Evolutionary conservation across 1,284 basidiomycete genomes (phyloP).

Genomic region (Ceratobasidium sp.): DNA sequence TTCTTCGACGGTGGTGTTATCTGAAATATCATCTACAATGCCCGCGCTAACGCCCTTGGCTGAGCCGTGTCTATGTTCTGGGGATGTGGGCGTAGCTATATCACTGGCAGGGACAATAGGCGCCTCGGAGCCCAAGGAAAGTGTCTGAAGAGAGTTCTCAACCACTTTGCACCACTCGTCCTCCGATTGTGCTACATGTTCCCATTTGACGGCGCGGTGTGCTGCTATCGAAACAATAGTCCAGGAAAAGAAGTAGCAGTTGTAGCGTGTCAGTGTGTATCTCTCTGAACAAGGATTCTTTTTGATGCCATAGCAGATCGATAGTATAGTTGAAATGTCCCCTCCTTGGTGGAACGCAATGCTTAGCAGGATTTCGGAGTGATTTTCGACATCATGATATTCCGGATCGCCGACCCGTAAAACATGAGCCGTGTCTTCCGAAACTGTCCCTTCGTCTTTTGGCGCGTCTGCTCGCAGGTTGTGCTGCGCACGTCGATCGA

Average conservation of each 20-base stretch:
- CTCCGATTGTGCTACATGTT: not conserved
- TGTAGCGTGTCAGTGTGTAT: constrained; percentile 16
- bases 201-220: constrained; percentile 4
- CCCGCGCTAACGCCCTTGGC: not conserved
- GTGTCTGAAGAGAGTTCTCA: not conserved
- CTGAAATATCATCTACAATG: not conserved
- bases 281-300: not conserved
- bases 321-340: constrained; percentile 5
- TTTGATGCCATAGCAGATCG: constrained; percentile 14
- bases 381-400: not conserved
- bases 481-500: constrained; percentile 13
- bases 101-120: too few relatives aligned
- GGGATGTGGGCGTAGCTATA: not conserved
- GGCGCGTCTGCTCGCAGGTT: not conserved
- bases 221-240: not conserved
- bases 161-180: not conserved
- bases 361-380: not conserved
- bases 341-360: not conserved
- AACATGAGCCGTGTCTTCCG: constrained; percentile 19
- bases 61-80: not conserved
- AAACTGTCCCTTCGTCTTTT: not conserved
- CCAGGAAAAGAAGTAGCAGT: constrained; percentile 40
- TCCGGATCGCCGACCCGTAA: not conserved
- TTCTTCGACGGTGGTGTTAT: not conserved
- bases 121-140: not conserved